A percentile compares a stretch with the other conserved stretches of the same genome.
Conservation (phyloP, 176 grass and related monocot species). For the Eleusine indica region DNA sequence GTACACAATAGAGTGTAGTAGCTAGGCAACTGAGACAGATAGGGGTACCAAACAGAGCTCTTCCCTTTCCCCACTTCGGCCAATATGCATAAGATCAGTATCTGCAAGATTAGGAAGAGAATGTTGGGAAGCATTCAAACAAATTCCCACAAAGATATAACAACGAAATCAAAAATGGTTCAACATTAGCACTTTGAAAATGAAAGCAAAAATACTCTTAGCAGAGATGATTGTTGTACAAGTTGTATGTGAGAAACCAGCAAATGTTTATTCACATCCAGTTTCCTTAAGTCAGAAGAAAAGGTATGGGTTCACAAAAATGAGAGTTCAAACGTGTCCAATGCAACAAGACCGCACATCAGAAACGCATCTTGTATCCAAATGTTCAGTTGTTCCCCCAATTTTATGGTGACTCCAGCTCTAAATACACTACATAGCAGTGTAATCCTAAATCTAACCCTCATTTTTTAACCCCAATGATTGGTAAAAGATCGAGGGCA, state of each 20-base stretch:
- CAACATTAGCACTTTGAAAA: background rate
- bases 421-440: background rate
- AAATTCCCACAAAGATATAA: slow-evolving; percentile 10
- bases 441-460: background rate
- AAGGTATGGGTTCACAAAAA: background rate
- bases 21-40: slow-evolving; percentile 75
- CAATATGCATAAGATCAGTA: slow-evolving; percentile 72
- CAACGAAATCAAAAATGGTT: background rate
- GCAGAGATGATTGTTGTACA: background rate
- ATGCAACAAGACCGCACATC: background rate
- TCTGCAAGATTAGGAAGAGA: slow-evolving; percentile 50
- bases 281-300: slow-evolving; percentile 23
- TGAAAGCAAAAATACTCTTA: slow-evolving; percentile 1
- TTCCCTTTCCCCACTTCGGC: slow-evolving; percentile 78
- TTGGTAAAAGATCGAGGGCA: background rate
- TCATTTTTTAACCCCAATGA: background rate
- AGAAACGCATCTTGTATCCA: background rate
- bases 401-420: background rate
- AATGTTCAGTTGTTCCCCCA: background rate
- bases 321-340: background rate
- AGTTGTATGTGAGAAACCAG: background rate
- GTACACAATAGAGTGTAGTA: slow-evolving; percentile 74
- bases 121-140: slow-evolving; percentile 9
- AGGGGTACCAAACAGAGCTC: slow-evolving; percentile 77
- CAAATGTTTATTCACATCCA: background rate